phyloP scores from a whole-genome alignment of 169 alveolate genomes.

The Cryptosporidium tyzzeri region DNA sequence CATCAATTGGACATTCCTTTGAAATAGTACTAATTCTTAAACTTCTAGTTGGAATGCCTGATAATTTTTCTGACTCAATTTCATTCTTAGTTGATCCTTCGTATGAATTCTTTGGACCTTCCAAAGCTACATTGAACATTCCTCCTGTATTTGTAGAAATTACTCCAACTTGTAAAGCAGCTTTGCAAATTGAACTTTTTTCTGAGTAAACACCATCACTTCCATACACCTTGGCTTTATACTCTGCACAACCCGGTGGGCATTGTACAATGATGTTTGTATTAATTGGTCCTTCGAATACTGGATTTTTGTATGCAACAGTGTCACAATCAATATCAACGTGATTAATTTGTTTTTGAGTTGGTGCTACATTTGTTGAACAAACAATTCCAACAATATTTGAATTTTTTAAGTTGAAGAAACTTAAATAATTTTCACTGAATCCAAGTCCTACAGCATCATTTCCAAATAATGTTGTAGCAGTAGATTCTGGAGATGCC shows the following conservation, averaged over 20 bases:
- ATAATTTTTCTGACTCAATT: constrained; percentile 84
- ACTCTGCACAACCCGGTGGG: constrained; percentile 87
- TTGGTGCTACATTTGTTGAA: constrained; percentile 83
- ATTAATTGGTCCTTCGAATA: constrained; percentile 85
- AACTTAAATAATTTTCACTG: constrained; percentile 84
- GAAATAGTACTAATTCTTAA: constrained; percentile 78
- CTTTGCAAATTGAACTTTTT: constrained; percentile 89
- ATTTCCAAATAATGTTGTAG: constrained; percentile 72
- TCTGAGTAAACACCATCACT: constrained; percentile 87
- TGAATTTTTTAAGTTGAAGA: constrained; percentile 86
- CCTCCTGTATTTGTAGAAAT: constrained; percentile 84
- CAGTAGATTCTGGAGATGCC: constrained; percentile 76
- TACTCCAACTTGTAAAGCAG: constrained; percentile 91
- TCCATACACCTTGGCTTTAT: constrained; percentile 84
- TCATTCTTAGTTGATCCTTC: constrained; percentile 88
- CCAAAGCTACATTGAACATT: constrained; percentile 86
- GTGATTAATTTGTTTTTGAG: constrained; percentile 75
- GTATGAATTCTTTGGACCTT: constrained; percentile 85
- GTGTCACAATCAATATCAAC: constrained; percentile 83
- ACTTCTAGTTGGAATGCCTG: constrained; percentile 80
- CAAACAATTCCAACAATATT: constrained; percentile 88
- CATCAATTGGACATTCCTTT: constrained; percentile 80
- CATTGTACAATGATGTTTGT: constrained; percentile 88
- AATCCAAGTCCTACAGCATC: constrained; percentile 88
- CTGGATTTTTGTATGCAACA: constrained; percentile 79